A percentile compares a stretch with the other conserved stretches of the same genome.
phyloP scores from a whole-genome alignment of 192 early-diverging fungal species.

The Coemansia sp. region DNA sequence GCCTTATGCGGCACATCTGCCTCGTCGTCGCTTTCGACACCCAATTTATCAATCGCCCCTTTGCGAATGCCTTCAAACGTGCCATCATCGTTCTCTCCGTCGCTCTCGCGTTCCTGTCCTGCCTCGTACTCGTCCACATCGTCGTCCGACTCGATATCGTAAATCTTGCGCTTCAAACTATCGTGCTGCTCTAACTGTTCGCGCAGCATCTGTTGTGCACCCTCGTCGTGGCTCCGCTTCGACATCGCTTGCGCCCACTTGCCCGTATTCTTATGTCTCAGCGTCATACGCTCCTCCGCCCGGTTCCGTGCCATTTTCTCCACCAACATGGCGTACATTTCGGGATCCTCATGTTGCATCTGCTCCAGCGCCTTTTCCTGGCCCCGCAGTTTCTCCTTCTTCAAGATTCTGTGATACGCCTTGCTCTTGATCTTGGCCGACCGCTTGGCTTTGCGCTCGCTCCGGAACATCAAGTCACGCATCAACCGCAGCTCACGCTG shows the following conservation, averaged over 20 bases:
- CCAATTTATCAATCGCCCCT: conserved; percentile 14
- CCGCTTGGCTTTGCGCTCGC: conserved; percentile 87
- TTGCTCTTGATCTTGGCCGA: conserved; percentile 98
- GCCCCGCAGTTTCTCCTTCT: conserved; percentile 70
- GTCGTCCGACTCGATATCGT: conserved; percentile 65
- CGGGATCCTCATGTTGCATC: conserved; percentile 66
- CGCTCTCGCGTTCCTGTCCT: conserved; percentile 29
- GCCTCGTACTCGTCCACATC: conserved; percentile 51
- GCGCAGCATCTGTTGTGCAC: conserved; percentile 73
- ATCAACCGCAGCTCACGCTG: conserved; percentile 81
- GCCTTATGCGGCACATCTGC: conserved; percentile 65
- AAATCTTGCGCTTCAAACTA: conserved; percentile 76
- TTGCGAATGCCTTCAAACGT: conserved; percentile 20
- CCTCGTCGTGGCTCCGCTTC: conserved; percentile 57
- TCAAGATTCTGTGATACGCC: conserved; percentile 84
- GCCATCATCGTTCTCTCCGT: conserved; percentile 13
- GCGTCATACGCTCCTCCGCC: conserved; percentile 88
- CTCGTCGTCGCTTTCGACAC: conserved; percentile 13
- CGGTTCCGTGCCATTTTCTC: conserved; percentile 55
- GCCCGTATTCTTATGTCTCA: conserved; percentile 91
- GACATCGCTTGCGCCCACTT: conserved; percentile 94
- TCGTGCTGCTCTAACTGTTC: conserved; percentile 84
- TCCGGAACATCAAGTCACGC: conserved; percentile 91
- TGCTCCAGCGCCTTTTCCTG: conserved; percentile 66
- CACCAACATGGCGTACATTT: conserved; percentile 50